These are phyloP conservation scores for Marasmius fiardii DNA, from an alignment of 1,284 basidiomycete species.

Conservation along the genomic window DNA sequence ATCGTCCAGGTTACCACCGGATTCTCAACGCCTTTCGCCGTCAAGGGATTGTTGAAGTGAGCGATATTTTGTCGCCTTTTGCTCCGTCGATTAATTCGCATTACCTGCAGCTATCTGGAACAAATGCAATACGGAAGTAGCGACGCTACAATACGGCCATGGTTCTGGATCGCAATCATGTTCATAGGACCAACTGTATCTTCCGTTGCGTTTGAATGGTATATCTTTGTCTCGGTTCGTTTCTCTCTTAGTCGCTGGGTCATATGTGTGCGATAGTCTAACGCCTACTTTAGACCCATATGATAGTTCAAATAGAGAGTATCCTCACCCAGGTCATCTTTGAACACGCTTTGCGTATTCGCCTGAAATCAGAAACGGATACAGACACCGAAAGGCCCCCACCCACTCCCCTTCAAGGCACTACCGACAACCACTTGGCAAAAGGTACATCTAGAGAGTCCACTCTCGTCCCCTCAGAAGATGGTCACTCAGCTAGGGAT, in stretches of 20 bases:
- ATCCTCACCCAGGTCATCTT: constrained; percentile 71
- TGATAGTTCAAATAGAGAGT: constrained; percentile 52
- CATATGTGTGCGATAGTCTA: not conserved
- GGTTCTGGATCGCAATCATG: constrained; percentile 39
- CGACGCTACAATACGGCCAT: constrained; percentile 36
- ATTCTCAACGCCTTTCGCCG: constrained; percentile 34
- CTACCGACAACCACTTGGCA: constrained; percentile 3
- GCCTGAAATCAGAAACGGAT: constrained; percentile 50
- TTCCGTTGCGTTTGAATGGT: constrained; percentile 41
- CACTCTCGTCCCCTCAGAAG: not conserved
- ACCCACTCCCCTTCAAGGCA: not conserved
- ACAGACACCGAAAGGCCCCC: constrained; percentile 1
- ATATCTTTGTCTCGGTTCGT: constrained; percentile 43
- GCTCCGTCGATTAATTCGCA: too few relatives aligned
- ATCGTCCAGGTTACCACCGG: constrained; percentile 17
- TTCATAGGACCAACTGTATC: constrained; percentile 28
- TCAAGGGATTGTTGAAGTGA: constrained; percentile 28
- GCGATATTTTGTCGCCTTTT: not conserved
- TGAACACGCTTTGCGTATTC: constrained; percentile 65
- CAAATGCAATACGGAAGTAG: constrained; percentile 42
- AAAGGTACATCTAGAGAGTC: not conserved
- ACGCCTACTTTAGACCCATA: constrained; percentile 28
- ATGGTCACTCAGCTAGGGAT: not conserved
- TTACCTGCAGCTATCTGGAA: constrained; percentile 14
- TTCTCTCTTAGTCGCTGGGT: not conserved